Conservation (phyloP, 768 basidiomycete genomes). For the Boletus vinaceobasis region DNA sequence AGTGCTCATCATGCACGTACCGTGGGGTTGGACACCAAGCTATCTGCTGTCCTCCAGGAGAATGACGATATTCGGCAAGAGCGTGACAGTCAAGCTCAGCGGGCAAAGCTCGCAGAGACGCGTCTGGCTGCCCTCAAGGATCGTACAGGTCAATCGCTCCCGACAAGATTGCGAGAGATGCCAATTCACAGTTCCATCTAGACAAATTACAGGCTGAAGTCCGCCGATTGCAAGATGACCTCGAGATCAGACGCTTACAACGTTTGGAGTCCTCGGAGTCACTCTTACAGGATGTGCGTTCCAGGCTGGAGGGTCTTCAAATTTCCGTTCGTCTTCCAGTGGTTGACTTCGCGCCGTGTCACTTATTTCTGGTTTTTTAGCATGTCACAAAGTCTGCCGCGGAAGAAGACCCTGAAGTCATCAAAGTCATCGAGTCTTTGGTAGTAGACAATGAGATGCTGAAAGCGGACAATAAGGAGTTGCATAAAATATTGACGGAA, state of each 20-base stretch:
- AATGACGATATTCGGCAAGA: slow-evolving; percentile 85
- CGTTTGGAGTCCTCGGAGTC: slow-evolving; percentile 65
- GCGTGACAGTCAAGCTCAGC: slow-evolving; percentile 63
- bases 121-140: slow-evolving; percentile 63
- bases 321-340: slow-evolving; percentile 43
- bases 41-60: slow-evolving; percentile 66
- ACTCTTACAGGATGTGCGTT: slow-evolving; percentile 62
- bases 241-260: slow-evolving; percentile 59
- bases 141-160: slow-evolving; percentile 49
- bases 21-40: slow-evolving; percentile 64
- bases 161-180: neutral
- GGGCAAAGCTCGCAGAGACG: slow-evolving; percentile 65
- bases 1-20: slow-evolving; percentile 68
- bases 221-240: slow-evolving; percentile 55
- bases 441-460: slow-evolving; percentile 82
- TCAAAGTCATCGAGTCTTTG: slow-evolving; percentile 72
- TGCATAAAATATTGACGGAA: slow-evolving; percentile 70
- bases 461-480: slow-evolving; percentile 77
- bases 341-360: neutral
- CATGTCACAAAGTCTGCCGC: slow-evolving; percentile 36
- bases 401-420: slow-evolving; percentile 56
- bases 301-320: slow-evolving; percentile 59
- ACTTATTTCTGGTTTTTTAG: slow-evolving; percentile 27
- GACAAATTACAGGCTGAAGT: slow-evolving; percentile 72
- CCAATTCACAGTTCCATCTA: slow-evolving; percentile 26